Base-by-base conservation (phyloP, 106 monocot genomes). In the Alisma plantagoaquatica region DNA sequence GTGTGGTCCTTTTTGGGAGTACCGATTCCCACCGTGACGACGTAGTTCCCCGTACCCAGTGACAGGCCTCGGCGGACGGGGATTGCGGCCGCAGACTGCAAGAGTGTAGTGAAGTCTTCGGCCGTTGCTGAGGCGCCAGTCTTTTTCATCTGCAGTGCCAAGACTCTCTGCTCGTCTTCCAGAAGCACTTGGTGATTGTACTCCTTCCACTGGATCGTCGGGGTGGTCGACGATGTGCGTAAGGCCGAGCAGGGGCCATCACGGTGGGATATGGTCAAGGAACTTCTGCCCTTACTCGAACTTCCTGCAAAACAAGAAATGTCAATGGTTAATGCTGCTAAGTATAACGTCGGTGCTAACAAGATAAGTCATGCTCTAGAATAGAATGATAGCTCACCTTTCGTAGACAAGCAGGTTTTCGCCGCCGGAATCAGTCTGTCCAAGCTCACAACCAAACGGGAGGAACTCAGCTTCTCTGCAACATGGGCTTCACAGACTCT, bases 1-100 rank as follows among this genome's bases (percentile, higher is more conserved):
- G 57, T 59, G 14, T 29, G 49, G 59, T 48, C 59, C 14, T 1
- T 35, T 28, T 23, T 59, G 20, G 67, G 67, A 4, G 50, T 63
- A 46, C 63, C 63, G 56, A 63, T 15, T 15, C 52, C 53, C 46
- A 70, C 23, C 19, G 48, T 57, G 5, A 71, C 50, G 20, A 71
- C 5, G 54, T 71, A 71, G 56, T 63, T 71, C 21, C 48, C 41
- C 38, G 21, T 30, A 22, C 35, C 49, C 17, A 57, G 14, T n/a
- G 46, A 11, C 4, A 2, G 3, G 23, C 61, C 54, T 1, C 30
- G 0, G 23, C 24, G 41, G 43, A 53, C 43, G 10, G 60, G 60
- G 50, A 69, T 24, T 14, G 18, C 29, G 28, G 33, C n/a, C n/a
- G n/a, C n/a, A n/a, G n/a, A n/a, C n/a, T 10, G 11, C 12, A 27